Base-by-base conservation (phyloP, 2,329 filamentous ascomycete species). In the Fusarium xylarioides region DNA sequence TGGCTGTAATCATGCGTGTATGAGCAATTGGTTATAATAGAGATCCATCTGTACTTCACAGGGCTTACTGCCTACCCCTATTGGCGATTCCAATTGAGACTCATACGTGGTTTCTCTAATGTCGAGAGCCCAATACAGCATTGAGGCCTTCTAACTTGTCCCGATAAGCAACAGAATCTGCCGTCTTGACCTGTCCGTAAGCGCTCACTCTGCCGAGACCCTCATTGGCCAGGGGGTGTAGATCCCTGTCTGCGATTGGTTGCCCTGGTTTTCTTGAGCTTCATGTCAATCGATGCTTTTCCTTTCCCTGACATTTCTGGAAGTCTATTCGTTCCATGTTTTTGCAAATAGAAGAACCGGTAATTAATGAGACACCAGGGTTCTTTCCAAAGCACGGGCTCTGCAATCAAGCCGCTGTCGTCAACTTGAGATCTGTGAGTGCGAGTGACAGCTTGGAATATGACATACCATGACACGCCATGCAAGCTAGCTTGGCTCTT, bases 221-320 rank as follows among this genome's bases (percentile, higher is more conserved):
- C 16, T 66, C 56, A 78, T 78, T 78, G 76, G 76, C 49, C 64
- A 54, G 62, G 54, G 67, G 54, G 21, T 42, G 30, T 53, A 66
- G 46, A 57, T 49, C 40, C 37, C 9, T 32, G 28, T 26, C 21
- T 7, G 23, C 63, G 63, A 78, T 78, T 78, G 74, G 76, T 63
- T 69, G 76, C 76, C 76, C 76, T 78, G 70, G 10, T 40, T 77
- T 53, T 78, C 19, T 35, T 60, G 26, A 54, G 32, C 52, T 57
- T 42, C 63, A 69, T 38, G 53, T 57, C 47, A 58, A 50, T 64
- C 28, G 32, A 53, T 52, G 46, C 42, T 58, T 52, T 65, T 38
- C 32, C 26, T 30, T 43, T 60, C 34, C 34, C 30, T 40, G 19
- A 9, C 34, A 53, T 40, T 65, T 50, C 50, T 66, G 37, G 44